phyloP scores from a whole-genome alignment of 352 stramenopile species.

The Globisporangium rhizosaccharum region DNA sequence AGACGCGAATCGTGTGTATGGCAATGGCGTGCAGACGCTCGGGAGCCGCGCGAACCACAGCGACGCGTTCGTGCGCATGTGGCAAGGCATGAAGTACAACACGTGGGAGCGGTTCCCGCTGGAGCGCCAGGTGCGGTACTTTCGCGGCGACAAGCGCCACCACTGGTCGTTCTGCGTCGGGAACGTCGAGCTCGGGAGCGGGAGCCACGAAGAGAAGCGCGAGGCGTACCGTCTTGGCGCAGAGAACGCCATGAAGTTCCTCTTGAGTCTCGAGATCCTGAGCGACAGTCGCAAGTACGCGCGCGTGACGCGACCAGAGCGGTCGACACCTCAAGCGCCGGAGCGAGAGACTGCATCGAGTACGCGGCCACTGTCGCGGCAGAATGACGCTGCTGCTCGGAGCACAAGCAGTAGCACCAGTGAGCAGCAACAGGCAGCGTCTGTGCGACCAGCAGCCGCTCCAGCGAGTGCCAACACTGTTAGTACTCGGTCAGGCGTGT shows the following conservation, averaged over 20 bases:
- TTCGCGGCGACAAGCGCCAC: conserved; percentile 35
- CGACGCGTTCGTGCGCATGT: conserved; percentile 43
- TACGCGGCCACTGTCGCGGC: background rate
- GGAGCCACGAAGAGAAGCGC: conserved; percentile 47
- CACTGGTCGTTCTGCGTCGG: conserved; percentile 62
- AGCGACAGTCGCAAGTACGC: conserved; percentile 4
- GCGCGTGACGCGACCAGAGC: no score
- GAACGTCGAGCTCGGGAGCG: conserved; percentile 66
- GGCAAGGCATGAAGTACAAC: conserved; percentile 42
- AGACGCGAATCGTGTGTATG: conserved; percentile 26
- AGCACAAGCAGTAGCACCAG: background rate
- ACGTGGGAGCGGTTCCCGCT: conserved; percentile 25
- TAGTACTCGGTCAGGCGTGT: no score
- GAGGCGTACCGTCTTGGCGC: conserved; percentile 43
- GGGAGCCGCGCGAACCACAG: conserved; percentile 19
- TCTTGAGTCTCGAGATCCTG: conserved; percentile 23
- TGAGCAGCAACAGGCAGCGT: background rate
- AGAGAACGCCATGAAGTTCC: conserved; percentile 33
- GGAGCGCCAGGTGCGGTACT: conserved; percentile 43
- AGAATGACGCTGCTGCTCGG: background rate
- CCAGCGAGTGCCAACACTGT: background rate
- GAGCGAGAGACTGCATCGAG: background rate
- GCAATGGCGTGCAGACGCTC: conserved; percentile 9
- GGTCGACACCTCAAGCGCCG: background rate
- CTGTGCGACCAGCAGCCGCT: background rate